These are phyloP conservation scores for Paratrypanosoma confusum DNA, from an alignment of 208 protist species.

Conservation along the genomic window DNA sequence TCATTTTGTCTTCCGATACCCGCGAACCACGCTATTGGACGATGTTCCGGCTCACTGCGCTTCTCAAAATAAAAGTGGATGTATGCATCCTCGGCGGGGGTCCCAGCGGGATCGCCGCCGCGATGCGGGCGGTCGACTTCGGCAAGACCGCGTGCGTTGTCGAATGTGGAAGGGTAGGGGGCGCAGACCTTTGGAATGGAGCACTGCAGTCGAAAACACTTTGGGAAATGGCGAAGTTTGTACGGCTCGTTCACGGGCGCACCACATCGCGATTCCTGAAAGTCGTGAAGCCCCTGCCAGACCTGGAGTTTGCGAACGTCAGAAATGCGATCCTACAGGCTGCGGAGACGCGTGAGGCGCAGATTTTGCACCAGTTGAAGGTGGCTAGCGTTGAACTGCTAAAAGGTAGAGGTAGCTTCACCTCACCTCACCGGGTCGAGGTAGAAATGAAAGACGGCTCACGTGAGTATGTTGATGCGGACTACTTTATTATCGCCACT, in stretches of 20 bases:
- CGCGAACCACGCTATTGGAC: no score
- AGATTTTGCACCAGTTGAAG: conserved; percentile 54
- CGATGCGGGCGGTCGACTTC: conserved; percentile 64
- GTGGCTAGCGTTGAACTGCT: conserved; percentile 37
- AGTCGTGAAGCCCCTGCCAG: conserved; percentile 25
- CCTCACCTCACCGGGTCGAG: conserved; percentile 27
- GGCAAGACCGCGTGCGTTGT: conserved; percentile 72
- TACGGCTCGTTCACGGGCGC: conserved; percentile 30
- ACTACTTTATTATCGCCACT: conserved; percentile 84
- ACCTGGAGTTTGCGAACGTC: conserved; percentile 46
- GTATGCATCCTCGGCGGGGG: conserved; percentile 84
- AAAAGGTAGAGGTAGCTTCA: conserved; percentile 34
- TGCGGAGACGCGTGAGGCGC: conserved; percentile 50
- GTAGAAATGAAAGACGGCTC: conserved; percentile 25
- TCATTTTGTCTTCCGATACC: no score
- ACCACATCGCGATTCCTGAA: conserved; percentile 49
- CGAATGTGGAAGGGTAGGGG: conserved; percentile 62
- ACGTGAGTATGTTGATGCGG: conserved; percentile 41
- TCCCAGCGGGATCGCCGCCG: conserved; percentile 70
- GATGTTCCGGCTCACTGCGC: no score
- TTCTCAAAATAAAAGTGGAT: conserved; percentile 44
- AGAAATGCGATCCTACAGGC: conserved; percentile 37
- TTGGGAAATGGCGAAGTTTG: conserved; percentile 87
- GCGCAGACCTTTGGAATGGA: conserved; percentile 85
- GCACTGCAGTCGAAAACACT: conserved; percentile 83